Evolutionary conservation across 495 filamentous ascomycete genomes (phyloP).

Genomic region (Podospora australis): DNA sequence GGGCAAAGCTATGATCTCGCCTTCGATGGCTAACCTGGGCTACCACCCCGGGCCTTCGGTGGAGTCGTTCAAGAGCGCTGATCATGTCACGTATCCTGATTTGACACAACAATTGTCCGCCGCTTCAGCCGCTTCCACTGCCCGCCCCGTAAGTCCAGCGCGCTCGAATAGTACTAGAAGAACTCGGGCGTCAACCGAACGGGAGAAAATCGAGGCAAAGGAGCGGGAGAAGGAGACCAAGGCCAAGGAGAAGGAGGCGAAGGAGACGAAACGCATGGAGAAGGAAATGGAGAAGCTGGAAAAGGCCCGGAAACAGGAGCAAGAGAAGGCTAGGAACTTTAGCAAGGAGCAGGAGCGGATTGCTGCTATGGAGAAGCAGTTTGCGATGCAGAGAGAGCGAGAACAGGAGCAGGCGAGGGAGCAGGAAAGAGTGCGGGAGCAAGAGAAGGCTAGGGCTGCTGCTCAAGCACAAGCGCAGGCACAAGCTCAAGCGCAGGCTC

Average conservation of each 20-base stretch:
- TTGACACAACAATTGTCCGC: conserved; percentile 31
- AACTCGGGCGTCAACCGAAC: conserved; percentile 63
- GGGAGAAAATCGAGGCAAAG: conserved; percentile 57
- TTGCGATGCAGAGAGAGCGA: conserved; percentile 37
- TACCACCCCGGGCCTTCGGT: conserved; percentile 30
- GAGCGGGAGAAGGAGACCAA: conserved; percentile 58
- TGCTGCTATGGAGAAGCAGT: conserved; percentile 42
- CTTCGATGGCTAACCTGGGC: conserved; percentile 33
- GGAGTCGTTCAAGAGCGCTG: conserved; percentile 31
- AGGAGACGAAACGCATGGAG: conserved; percentile 47
- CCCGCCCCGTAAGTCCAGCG: conserved; percentile 31
- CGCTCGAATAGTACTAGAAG: conserved; percentile 53
- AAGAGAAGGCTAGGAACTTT: conserved; percentile 55
- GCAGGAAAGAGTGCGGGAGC: neutral
- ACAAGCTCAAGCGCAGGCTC: conserved; percentile 1
- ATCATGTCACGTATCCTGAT: conserved; percentile 39
- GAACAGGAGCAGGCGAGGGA: conserved; percentile 30
- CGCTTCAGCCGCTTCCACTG: too few relatives aligned
- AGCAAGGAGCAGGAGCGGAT: conserved; percentile 57
- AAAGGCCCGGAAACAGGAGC: conserved; percentile 48
- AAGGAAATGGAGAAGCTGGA: conserved; percentile 53
- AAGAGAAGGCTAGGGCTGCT: too few relatives aligned
- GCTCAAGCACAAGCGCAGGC: conserved; percentile 6
- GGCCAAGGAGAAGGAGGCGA: conserved; percentile 49
- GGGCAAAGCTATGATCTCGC: conserved; percentile 49